These are phyloP conservation scores for Taxawa tesnikishii DNA, from an alignment of 2,329 filamentous ascomycete genomes.

Conservation along the genomic window DNA sequence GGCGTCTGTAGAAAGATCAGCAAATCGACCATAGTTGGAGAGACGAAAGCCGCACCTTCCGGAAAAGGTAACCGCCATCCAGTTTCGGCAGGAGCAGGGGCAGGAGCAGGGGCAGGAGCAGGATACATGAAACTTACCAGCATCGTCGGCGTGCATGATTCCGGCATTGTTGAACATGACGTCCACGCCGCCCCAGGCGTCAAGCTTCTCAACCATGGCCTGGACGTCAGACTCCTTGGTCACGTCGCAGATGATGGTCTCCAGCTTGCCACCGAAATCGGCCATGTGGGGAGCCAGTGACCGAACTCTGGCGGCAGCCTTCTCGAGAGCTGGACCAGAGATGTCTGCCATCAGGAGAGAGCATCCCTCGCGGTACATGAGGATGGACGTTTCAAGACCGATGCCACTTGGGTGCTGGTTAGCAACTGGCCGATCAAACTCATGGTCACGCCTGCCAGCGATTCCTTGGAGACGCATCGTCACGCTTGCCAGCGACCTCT, in stretches of 20 bases:
- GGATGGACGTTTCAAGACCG: slow-evolving; percentile 80
- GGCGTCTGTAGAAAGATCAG: slow-evolving; percentile 33
- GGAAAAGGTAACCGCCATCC: too few species aligned
- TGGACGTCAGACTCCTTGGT: slow-evolving; percentile 73
- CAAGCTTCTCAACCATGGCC: slow-evolving; percentile 59
- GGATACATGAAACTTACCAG: slow-evolving; percentile 21
- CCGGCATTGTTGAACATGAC: slow-evolving; percentile 96
- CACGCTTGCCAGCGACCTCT: too few species aligned
- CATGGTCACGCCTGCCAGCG: too few species aligned
- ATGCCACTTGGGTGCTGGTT: slow-evolving; percentile 53
- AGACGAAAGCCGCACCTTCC: too few species aligned
- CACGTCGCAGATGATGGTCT: slow-evolving; percentile 61
- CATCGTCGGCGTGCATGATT: slow-evolving; percentile 75
- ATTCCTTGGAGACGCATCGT: too few species aligned
- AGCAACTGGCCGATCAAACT: slow-evolving; percentile 1
- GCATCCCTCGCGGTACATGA: slow-evolving; percentile 82
- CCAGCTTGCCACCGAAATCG: slow-evolving; percentile 42
- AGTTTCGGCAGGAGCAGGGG: too few species aligned
- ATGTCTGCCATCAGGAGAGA: slow-evolving; percentile 79
- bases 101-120: too few species aligned
- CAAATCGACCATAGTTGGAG: too few species aligned
- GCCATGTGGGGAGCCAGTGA: slow-evolving; percentile 48
- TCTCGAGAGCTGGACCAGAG: slow-evolving; percentile 63
- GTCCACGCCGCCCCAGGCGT: slow-evolving; percentile 78
- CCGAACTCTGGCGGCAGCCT: slow-evolving; percentile 62